Conservation (phyloP, 1,284 basidiomycete genomes). For the Tylopilus sp. region DNA sequence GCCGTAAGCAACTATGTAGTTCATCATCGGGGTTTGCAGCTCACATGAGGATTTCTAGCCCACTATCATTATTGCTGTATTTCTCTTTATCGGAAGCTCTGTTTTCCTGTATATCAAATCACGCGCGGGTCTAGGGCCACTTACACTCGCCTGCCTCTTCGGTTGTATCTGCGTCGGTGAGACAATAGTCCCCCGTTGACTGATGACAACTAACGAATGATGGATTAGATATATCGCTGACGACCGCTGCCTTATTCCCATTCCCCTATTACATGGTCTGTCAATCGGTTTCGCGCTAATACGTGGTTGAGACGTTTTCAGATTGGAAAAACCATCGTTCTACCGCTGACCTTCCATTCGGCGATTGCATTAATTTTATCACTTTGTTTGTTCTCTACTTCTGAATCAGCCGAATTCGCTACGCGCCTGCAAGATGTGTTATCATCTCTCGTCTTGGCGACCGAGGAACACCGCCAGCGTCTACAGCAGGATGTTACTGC, state of each 20-base stretch:
- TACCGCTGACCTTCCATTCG: conserved; percentile 63
- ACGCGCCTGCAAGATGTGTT: conserved; percentile 51
- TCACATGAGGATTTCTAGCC: conserved; percentile 38
- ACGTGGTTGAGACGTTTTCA: conserved; percentile 18
- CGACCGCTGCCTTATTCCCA: conserved; percentile 60
- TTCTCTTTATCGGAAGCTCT: conserved; percentile 61
- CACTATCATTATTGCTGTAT: conserved; percentile 58
- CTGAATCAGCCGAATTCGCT: conserved; percentile 63
- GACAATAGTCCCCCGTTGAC: conserved; percentile 6
- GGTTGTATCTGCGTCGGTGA: conserved; percentile 54
- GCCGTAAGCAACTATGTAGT: conserved; percentile 38
- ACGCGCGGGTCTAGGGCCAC: conserved; percentile 62
- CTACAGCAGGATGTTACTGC: conserved; percentile 47
- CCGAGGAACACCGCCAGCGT: conserved; percentile 47
- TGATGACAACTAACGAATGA: not conserved
- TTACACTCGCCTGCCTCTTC: conserved; percentile 56
- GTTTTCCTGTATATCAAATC: conserved; percentile 65
- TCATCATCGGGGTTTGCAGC: not conserved
- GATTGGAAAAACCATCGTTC: conserved; percentile 50
- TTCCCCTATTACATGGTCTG: conserved; percentile 58
- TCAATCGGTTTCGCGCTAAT: not conserved
- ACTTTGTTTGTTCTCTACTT: conserved; percentile 61
- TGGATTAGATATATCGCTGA: conserved; percentile 53
- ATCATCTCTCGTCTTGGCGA: conserved; percentile 46
- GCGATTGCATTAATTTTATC: conserved; percentile 54